Evolutionary conservation across 805 yeast species (phyloP), one percentile per base, ranked within the genome.

Genomic region (Saturnispora sekii): DNA sequence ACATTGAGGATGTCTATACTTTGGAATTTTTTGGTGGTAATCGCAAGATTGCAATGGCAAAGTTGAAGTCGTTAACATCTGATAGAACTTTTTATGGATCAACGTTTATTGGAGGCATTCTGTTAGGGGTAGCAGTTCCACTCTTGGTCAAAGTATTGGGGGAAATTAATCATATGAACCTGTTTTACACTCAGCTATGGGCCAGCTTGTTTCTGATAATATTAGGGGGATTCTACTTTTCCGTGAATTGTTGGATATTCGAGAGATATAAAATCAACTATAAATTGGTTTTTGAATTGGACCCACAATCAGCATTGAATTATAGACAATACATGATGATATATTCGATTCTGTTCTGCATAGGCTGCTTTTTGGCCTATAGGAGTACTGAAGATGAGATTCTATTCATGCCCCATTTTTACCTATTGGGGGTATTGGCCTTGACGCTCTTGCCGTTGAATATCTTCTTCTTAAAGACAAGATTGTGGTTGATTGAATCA

Each of bases 231-330:
- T 52, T 81, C 14, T 64, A 85, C 2, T 81, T 89, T 58, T 79
- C 81, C 10, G 45, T 84, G 38, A 79, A 85, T 57, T 77, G 94
- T 56, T 64, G 68, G 48, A 76, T 81, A 2, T 93, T 95, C 89
- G 72, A 78, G 30, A 60, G 64, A 38, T 80, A 67, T 61, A 84
- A 84, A 56, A 81, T 93, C 54, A 93, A 90, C 60, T 93, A 93
- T 61, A 82, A 82, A 57, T 87, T 93, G 57, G 88, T 93, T 47
- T 88, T 93, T 60, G 97, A 93, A 63, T 80, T 87, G 53, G 79
- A 85, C 57, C 73, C 80, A 34, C 72, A 81, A 33, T 74, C 78
- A 18, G 79, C 77, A 9, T 62, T 86, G 40, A 79, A 84, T 55
- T 80, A 66, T 52, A 72, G 76, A 44, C 84, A 86, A 59, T 84